Base-by-base conservation (phyloP, 2,329 filamentous ascomycete species). In the Penicillium verrucosum region DNA sequence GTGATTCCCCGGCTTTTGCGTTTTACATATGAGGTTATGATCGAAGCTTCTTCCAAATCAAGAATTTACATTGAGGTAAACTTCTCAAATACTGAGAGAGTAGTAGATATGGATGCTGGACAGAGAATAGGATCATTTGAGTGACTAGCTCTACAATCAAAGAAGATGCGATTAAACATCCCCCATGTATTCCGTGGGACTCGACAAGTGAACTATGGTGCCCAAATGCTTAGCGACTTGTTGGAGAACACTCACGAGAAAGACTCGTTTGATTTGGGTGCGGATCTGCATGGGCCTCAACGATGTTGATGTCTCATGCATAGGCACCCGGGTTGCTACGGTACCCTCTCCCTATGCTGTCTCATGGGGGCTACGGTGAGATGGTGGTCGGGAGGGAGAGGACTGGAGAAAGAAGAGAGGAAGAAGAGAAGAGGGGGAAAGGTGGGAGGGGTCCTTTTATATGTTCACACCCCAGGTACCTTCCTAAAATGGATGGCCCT, bases 21-120 rank as follows among this genome's bases (percentile, higher is more conserved):
- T 42, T 50, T 44, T 51, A 44, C 52, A 51, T 42, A 55, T 40
- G 52, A 55, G 45, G n/a, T 55, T 38, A 55, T 44, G 52, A 55
- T 51, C 36, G 34, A 40, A 40, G 34, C 42, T 48, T 53, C 36
- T 32, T 40, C n/a, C 4, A 8, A 52, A 46, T 21, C 10, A 47
- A 43, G 1, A 10, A 2, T 34, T 21, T 30, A 14, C 32, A 25
- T 48, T 25, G 50, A 30, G 32, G 11, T 36, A 3, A 8, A n/a
- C 16, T 18, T 12, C 16, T 36, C 9, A 21, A 42, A 7, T 4
- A 29, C 23, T 12, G 4, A 18, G 21, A 10, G n/a, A n/a, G n/a
- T n/a, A n/a, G 18, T 32, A 5, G 10, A 34, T 11, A n/a, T 5
- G 5, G 30, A 34, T 16, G 4, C 12, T 23, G 0, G 25, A 25